These are phyloP conservation scores for Themeda triandra DNA, from an alignment of 176 grass and related monocot species.

Conservation along the genomic window DNA sequence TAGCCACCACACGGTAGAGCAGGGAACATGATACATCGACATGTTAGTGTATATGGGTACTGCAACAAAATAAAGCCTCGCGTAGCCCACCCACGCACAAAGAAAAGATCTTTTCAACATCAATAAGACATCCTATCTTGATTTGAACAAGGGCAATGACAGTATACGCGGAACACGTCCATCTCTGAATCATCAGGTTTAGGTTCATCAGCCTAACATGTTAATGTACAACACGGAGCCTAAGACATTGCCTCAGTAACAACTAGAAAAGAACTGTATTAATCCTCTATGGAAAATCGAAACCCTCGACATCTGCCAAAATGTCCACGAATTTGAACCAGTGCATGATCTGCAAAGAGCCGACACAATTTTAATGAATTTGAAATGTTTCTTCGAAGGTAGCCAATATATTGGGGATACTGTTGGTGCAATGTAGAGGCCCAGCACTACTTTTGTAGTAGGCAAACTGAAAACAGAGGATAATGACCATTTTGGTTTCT, in stretches of 20 bases:
- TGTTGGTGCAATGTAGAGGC: background rate
- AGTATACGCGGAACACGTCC: conserved; percentile 11
- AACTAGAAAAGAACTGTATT: conserved; percentile 8
- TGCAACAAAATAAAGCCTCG: too few species aligned
- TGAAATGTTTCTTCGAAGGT: background rate
- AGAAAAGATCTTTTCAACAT: background rate
- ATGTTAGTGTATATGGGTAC: too few species aligned
- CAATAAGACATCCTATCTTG: conserved; percentile 20
- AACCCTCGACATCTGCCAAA: conserved; percentile 37
- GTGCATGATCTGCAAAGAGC: conserved; percentile 29
- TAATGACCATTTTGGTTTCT: background rate
- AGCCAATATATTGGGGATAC: background rate
- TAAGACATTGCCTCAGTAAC: conserved; percentile 1
- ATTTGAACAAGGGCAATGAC: background rate
- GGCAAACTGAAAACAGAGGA: background rate
- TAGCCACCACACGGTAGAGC: too few species aligned
- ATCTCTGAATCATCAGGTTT: conserved; percentile 30
- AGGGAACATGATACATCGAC: too few species aligned
- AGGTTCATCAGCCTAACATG: conserved; percentile 26
- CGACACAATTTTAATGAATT: background rate
- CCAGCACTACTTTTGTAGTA: too few species aligned
- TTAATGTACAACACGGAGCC: conserved; percentile 50
- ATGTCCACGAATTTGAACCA: conserved; percentile 6
- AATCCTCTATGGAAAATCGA: conserved; percentile 41
- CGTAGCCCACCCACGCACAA: too few species aligned